These are phyloP conservation scores for Lyophyllum decastes DNA, from an alignment of 768 basidiomycete species.

Conservation along the genomic window DNA sequence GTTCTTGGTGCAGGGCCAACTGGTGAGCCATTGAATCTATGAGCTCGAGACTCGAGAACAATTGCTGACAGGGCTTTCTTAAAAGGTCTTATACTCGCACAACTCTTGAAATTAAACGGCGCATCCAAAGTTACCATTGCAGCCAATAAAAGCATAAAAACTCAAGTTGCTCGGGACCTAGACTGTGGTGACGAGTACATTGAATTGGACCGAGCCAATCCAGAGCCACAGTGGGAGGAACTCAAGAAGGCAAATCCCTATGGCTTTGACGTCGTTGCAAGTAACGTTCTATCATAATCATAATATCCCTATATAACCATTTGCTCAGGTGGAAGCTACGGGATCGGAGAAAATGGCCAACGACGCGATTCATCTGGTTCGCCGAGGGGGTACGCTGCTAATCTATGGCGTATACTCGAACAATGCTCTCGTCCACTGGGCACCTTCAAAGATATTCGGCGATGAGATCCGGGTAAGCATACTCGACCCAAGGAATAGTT, in stretches of 20 bases:
- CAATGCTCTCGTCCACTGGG: constrained; percentile 66
- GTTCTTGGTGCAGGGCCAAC: constrained; percentile 78
- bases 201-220: constrained; percentile 67
- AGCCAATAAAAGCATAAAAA: constrained; percentile 79
- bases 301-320: background rate
- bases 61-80: background rate
- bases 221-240: constrained; percentile 66
- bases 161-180: constrained; percentile 69
- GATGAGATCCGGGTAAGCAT: constrained; percentile 63
- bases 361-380: constrained; percentile 73
- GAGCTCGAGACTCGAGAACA: background rate
- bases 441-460: constrained; percentile 73
- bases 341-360: constrained; percentile 74
- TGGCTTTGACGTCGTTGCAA: constrained; percentile 73
- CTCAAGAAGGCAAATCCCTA: constrained; percentile 73
- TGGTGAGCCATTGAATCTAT: constrained; percentile 25
- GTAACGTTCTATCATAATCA: background rate
- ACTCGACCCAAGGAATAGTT: background rate
- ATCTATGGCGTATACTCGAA: constrained; percentile 80
- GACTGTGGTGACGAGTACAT: constrained; percentile 74
- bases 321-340: constrained; percentile 57
- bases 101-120: constrained; percentile 76
- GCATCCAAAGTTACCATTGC: constrained; percentile 70
- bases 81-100: constrained; percentile 69
- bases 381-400: constrained; percentile 69